phyloP scores from a whole-genome alignment of 1,139 yeast species.

The Geotrichum phurueaensis region DNA sequence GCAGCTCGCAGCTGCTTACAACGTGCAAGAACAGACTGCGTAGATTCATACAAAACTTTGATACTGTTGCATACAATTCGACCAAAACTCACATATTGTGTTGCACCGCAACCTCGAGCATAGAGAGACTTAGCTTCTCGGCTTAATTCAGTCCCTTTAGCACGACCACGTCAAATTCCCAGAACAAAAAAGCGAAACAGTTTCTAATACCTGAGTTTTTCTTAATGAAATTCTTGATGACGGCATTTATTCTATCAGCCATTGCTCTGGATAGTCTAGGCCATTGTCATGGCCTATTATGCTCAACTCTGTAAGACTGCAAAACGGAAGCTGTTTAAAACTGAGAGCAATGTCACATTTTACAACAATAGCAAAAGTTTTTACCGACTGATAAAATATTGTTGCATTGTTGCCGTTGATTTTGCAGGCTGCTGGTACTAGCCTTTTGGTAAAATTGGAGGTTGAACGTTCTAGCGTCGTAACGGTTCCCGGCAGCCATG shows the following conservation, averaged over 20 bases:
- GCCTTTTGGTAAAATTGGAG: not conserved
- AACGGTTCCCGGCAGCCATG: constrained; percentile 1
- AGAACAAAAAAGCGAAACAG: not conserved
- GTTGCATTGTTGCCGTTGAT: not conserved
- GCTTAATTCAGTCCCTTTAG: not conserved
- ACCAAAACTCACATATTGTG: not conserved
- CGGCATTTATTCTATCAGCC: not conserved
- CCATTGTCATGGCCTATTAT: not conserved
- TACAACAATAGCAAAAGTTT: not conserved
- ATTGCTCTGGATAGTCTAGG: not conserved
- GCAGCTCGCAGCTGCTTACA: not conserved
- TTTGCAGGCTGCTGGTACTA: not conserved
- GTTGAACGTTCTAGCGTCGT: constrained; percentile 2
- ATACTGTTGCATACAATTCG: not conserved
- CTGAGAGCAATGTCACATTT: not conserved
- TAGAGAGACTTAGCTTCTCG: not conserved
- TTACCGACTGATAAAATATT: not conserved
- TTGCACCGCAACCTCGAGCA: not conserved
- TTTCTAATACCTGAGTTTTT: not conserved
- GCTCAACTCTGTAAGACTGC: not conserved
- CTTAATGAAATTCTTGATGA: not conserved
- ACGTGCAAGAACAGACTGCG: not conserved
- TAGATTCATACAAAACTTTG: not conserved
- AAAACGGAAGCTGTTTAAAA: not conserved
- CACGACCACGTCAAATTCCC: not conserved